These are phyloP conservation scores for Fusarium neocosmosporiellum DNA, from an alignment of 2,329 filamentous ascomycete genomes.

Conservation along the genomic window DNA sequence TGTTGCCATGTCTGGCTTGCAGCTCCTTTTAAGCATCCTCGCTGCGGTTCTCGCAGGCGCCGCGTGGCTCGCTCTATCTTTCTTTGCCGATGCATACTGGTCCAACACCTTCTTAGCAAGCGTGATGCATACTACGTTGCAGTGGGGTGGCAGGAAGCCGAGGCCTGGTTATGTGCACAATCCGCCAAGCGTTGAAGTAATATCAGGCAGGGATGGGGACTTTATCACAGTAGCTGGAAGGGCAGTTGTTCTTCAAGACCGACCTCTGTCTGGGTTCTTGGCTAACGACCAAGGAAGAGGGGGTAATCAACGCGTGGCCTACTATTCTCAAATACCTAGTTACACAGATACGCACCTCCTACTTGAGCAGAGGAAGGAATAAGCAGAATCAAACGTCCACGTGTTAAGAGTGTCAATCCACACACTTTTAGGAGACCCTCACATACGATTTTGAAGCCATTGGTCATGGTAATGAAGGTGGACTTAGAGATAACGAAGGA, in stretches of 20 bases:
- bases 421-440: no score
- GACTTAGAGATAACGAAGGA: no score
- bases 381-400: not conserved
- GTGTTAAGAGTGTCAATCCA: not conserved
- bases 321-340: not conserved
- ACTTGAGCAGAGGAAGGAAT: not conserved
- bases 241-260: not conserved
- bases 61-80: constrained; percentile 18
- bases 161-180: constrained; percentile 24
- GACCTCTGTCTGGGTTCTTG: not conserved
- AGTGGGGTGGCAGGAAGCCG: not conserved
- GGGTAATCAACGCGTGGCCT: not conserved
- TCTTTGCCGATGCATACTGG: constrained; percentile 25
- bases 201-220: not conserved
- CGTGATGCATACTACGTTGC: constrained; percentile 18
- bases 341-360: not conserved
- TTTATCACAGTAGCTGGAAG: not conserved
- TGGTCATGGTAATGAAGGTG: no score
- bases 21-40: constrained; percentile 16
- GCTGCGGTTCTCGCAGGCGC: constrained; percentile 2
- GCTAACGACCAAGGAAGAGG: not conserved
- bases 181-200: not conserved
- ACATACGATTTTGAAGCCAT: no score
- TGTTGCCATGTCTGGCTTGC: constrained; percentile 25
- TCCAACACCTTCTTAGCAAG: constrained; percentile 20